Evolutionary conservation across 192 early-diverging fungal genomes (phyloP).

Genomic region (Coemansia brasiliensis): DNA sequence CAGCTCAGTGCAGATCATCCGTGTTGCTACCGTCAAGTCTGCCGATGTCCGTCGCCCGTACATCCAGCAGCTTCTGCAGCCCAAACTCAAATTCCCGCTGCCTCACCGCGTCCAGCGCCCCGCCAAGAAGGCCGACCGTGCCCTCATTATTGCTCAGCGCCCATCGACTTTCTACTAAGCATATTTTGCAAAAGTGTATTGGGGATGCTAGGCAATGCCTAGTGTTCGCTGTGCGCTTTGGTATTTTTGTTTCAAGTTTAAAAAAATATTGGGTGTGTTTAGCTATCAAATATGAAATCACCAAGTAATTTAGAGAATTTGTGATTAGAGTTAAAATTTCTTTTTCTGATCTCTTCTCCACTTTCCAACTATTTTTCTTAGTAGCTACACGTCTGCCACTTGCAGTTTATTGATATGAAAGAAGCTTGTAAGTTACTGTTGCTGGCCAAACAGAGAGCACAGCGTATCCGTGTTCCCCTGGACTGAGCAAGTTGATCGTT

Average conservation of each 20-base stretch:
- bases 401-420: too few relatives aligned
- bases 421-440: constrained; percentile 8
- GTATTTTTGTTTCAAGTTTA: constrained; percentile 7
- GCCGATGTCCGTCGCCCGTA: constrained; percentile 94
- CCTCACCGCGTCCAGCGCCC: constrained; percentile 91
- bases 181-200: not conserved
- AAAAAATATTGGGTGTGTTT: not conserved
- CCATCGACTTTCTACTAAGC: constrained; percentile 83
- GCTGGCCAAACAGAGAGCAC: not conserved
- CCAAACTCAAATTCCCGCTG: constrained; percentile 94
- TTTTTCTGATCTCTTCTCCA: not conserved
- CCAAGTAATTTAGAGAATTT: not conserved
- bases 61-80: constrained; percentile 92
- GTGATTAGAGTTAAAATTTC: constrained; percentile 4
- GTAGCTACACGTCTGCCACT: too few relatives aligned
- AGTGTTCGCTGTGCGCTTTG: not conserved
- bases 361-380: too few relatives aligned
- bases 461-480: not conserved
- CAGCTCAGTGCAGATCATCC: constrained; percentile 98
- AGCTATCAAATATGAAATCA: not conserved
- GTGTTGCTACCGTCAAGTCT: constrained; percentile 88
- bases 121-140: constrained; percentile 77
- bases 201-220: not conserved
- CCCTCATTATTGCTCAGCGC: constrained; percentile 87
- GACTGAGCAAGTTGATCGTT: too few relatives aligned